phyloP scores from a whole-genome alignment of 2,329 filamentous ascomycete species.

The Phialocephala sp. region DNA sequence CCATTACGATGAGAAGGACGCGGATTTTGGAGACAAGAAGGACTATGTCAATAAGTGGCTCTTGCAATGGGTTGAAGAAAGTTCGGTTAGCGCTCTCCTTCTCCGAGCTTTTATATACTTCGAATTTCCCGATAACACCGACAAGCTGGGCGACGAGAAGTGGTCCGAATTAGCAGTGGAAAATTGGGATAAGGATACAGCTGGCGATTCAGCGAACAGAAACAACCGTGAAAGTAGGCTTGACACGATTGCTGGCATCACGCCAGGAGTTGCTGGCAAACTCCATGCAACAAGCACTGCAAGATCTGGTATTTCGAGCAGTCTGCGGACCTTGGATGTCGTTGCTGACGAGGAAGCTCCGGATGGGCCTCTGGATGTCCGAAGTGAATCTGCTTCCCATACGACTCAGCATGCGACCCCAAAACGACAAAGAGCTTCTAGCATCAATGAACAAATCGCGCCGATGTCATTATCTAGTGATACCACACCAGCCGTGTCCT shows the following conservation, averaged over 20 bases:
- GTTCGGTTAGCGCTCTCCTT: conserved; percentile 26
- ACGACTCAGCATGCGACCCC: not conserved
- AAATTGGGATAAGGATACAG: conserved; percentile 30
- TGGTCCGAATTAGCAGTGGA: conserved; percentile 31
- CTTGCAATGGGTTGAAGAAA: conserved; percentile 33
- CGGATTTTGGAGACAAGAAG: conserved; percentile 28
- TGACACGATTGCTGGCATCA: conserved; percentile 24
- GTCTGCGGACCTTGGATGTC: conserved; percentile 22
- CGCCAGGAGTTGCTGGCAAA: conserved; percentile 21
- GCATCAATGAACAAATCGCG: not conserved
- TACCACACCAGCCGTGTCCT: not conserved
- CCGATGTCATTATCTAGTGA: not conserved
- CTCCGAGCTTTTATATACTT: conserved; percentile 28
- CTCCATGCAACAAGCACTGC: conserved; percentile 15
- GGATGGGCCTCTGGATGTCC: not conserved
- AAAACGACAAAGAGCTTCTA: not conserved
- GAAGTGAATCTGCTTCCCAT: conserved; percentile 14
- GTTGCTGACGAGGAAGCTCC: conserved; percentile 16
- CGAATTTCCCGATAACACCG: conserved; percentile 18
- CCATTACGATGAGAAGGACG: conserved; percentile 1
- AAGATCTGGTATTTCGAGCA: conserved; percentile 20
- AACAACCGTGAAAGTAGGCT: conserved; percentile 27
- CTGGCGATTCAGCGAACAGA: conserved; percentile 25
- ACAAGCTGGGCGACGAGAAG: conserved; percentile 24
- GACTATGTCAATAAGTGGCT: conserved; percentile 36